These are phyloP conservation scores for Venturiaceae sp. DNA, from an alignment of 2,329 filamentous ascomycete species.

Conservation along the genomic window DNA sequence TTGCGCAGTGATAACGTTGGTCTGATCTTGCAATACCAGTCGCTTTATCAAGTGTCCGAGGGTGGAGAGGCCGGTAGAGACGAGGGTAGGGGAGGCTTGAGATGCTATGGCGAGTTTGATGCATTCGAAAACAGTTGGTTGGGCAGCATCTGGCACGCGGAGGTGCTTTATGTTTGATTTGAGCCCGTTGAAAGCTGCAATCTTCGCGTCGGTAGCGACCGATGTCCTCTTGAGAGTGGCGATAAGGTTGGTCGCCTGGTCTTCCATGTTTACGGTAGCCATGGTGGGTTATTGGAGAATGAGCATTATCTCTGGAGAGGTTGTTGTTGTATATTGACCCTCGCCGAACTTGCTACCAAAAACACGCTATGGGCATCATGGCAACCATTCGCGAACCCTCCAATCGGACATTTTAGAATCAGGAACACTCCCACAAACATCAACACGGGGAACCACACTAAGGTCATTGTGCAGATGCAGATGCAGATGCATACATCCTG, in stretches of 20 bases:
- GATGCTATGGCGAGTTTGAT: conserved; percentile 66
- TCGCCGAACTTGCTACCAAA: neutral
- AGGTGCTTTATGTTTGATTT: conserved; percentile 90
- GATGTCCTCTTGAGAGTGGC: conserved; percentile 51
- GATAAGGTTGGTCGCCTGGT: conserved; percentile 44
- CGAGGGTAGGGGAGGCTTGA: conserved; percentile 62
- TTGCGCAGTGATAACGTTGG: conserved; percentile 58
- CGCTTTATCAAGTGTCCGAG: conserved; percentile 82
- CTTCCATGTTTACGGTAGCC: conserved; percentile 39
- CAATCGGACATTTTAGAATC: neutral
- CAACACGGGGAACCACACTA: neutral
- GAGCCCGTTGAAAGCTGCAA: conserved; percentile 60
- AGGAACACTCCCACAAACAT: no score
- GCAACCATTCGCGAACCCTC: no score
- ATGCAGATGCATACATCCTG: no score
- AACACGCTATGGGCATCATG: neutral
- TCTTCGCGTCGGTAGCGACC: conserved; percentile 58
- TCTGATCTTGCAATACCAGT: conserved; percentile 74
- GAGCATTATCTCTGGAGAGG: neutral
- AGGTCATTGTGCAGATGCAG: neutral
- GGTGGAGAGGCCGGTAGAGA: conserved; percentile 77
- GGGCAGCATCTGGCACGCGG: conserved; percentile 67
- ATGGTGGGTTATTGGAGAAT: neutral
- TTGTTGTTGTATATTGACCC: neutral
- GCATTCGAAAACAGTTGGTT: conserved; percentile 71